A percentile compares a stretch with the other conserved stretches of the same genome.
Conservation (phyloP, 257 asterid species). For the Anisodus acutangulus region DNA sequence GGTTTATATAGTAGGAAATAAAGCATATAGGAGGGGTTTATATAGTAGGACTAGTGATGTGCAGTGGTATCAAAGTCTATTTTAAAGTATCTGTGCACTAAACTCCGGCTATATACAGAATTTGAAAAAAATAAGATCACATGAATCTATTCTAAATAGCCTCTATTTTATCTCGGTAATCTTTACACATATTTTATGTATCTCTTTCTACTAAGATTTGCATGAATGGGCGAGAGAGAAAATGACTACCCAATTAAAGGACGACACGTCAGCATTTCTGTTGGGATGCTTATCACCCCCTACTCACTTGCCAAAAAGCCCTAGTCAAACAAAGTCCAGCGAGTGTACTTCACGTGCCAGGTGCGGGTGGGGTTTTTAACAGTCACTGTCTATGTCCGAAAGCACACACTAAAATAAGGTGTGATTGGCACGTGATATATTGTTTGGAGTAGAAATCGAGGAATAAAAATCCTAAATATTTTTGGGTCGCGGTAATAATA, state of each 20-base stretch:
- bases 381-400: no score
- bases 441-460: not conserved
- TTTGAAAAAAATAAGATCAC: no score
- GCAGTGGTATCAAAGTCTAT: not conserved
- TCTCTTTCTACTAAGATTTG: not conserved
- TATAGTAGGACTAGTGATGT: not conserved
- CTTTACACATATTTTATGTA: not conserved
- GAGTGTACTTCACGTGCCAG: no score
- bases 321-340: no score
- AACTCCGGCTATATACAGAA: no score
- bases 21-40: not conserved
- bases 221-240: not conserved
- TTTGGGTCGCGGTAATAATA: no score
- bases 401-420: not conserved
- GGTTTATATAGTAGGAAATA: no score
- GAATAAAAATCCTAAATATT: constrained; percentile 26
- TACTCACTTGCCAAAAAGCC: no score
- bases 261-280: not conserved
- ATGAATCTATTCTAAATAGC: no score
- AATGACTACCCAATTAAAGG: not conserved
- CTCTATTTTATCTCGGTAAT: not conserved
- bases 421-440: not conserved
- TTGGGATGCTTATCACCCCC: no score
- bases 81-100: no score
- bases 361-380: no score